Evolutionary conservation across 257 asterid genomes (phyloP).

Genomic region (Forsythia viridissima): DNA sequence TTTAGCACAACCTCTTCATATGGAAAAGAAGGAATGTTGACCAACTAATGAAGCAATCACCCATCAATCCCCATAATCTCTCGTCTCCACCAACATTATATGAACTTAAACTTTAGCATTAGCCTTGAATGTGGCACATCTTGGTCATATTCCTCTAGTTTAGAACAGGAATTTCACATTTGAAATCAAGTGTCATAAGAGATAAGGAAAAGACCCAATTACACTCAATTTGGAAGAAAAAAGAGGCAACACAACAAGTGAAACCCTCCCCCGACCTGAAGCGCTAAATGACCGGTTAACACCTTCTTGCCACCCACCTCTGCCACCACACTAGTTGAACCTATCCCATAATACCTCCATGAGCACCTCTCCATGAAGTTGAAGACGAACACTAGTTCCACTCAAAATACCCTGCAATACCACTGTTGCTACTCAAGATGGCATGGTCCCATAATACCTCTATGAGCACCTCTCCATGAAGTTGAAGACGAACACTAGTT

Average conservation of each 20-base stretch:
- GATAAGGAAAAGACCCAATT: background rate
- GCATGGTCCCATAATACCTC: background rate
- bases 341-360: background rate
- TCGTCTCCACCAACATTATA: background rate
- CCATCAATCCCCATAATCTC: background rate
- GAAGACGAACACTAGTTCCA: background rate
- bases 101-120: slow-evolving; percentile 7
- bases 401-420: background rate
- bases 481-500: too few relatives aligned
- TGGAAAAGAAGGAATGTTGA: background rate
- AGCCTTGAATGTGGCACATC: background rate
- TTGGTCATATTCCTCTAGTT: slow-evolving; percentile 8
- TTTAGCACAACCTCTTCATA: background rate
- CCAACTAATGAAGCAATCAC: background rate
- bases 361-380: too few relatives aligned
- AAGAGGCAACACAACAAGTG: background rate
- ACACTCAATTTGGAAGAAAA: background rate
- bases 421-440: too few relatives aligned
- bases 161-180: background rate
- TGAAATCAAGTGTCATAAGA: background rate
- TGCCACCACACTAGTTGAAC: background rate
- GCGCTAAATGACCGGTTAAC: background rate
- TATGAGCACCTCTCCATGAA: too few relatives aligned
- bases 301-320: background rate
- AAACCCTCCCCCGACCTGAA: background rate